Evolutionary conservation across 2,329 filamentous ascomycete species (phyloP).

Genomic region (Paramyrothecium roridum): DNA sequence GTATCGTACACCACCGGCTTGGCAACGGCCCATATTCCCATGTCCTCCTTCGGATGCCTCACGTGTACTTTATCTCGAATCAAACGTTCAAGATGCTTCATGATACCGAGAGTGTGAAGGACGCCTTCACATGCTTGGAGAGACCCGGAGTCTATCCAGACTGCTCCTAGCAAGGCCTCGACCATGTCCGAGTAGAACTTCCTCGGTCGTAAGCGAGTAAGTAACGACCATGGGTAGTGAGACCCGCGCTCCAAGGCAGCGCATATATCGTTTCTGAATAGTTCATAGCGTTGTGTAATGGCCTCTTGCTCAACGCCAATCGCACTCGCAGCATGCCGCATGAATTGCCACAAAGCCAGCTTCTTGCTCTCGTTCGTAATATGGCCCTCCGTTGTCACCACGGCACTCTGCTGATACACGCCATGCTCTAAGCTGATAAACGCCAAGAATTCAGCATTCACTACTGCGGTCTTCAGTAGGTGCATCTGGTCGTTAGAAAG

Average conservation of each 20-base stretch:
- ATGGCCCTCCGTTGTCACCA: constrained; percentile 9
- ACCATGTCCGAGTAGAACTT: constrained; percentile 86
- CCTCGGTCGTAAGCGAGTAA: constrained; percentile 61
- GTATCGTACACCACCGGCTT: constrained; percentile 52
- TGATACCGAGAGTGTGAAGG: constrained; percentile 61
- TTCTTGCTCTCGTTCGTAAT: constrained; percentile 13
- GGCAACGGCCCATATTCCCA: constrained; percentile 55
- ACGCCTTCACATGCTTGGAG: constrained; percentile 58
- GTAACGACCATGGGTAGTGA: constrained; percentile 73
- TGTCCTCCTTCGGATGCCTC: constrained; percentile 63
- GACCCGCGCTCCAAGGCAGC: constrained; percentile 44
- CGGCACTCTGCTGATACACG: constrained; percentile 16
- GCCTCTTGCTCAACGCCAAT: constrained; percentile 44
- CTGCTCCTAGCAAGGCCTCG: constrained; percentile 75
- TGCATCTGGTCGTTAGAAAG: constrained; percentile 64
- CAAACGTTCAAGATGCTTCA: constrained; percentile 59
- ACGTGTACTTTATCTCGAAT: constrained; percentile 57
- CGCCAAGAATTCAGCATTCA: constrained; percentile 77
- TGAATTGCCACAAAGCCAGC: constrained; percentile 64
- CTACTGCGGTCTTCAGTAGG: constrained; percentile 68
- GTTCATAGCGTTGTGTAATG: constrained; percentile 41
- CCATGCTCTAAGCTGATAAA: constrained; percentile 62
- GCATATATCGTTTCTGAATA: constrained; percentile 45
- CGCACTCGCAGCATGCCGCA: constrained; percentile 54
- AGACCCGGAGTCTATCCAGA: constrained; percentile 76